Evolutionary conservation across 768 basidiomycete species (phyloP).

Genomic region (Boletus subcaerulescens): DNA sequence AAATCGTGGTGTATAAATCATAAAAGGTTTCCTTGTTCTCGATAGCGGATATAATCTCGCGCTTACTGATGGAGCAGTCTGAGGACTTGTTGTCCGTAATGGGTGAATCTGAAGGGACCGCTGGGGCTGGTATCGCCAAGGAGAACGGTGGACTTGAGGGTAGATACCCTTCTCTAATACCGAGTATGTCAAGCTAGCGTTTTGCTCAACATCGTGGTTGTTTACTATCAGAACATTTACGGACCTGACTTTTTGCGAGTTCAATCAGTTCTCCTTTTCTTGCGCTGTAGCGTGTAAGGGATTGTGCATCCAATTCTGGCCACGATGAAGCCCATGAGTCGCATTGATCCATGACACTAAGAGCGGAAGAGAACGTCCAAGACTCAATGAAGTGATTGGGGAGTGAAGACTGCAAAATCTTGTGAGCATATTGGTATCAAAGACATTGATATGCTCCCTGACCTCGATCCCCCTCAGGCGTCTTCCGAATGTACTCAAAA

Average conservation of each 20-base stretch:
- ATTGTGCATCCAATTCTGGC: conserved; percentile 43
- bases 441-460: conserved; percentile 11
- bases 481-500: conserved; percentile 74
- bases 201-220: conserved; percentile 1
- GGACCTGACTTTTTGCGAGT: conserved; percentile 83
- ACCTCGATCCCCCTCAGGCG: conserved; percentile 78
- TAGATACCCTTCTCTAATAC: conserved; percentile 68
- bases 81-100: conserved; percentile 23
- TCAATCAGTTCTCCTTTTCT: conserved; percentile 88
- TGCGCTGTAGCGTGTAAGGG: conserved; percentile 57
- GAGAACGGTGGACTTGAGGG: conserved; percentile 74
- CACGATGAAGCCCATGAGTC: conserved; percentile 62
- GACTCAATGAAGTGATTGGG: conserved; percentile 80
- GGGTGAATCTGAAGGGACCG: conserved; percentile 9
- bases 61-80: conserved; percentile 46
- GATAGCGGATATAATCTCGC: conserved; percentile 59
- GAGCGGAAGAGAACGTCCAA: conserved; percentile 89
- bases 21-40: conserved; percentile 62
- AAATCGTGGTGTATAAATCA: conserved; percentile 68
- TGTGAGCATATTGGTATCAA: conserved; percentile 16
- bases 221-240: conserved; percentile 5
- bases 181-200: conserved; percentile 78
- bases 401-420: conserved; percentile 41
- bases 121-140: conserved; percentile 35
- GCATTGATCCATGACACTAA: conserved; percentile 79